phyloP scores from a whole-genome alignment of 257 asterid genomes.

The Penstemon eatonii region DNA sequence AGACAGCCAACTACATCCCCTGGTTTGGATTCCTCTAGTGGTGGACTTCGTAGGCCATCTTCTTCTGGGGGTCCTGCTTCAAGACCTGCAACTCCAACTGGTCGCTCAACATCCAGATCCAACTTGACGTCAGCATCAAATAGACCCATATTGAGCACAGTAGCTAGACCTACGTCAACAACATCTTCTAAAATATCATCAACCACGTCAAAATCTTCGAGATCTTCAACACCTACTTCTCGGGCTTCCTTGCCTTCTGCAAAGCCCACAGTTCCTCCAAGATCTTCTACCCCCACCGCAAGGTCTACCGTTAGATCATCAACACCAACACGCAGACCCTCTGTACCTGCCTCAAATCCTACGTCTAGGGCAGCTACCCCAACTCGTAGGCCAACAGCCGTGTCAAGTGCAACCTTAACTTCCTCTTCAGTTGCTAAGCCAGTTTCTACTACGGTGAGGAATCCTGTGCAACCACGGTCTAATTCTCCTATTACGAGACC shows the following conservation, averaged over 20 bases:
- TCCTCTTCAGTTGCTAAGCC: constrained; percentile 50
- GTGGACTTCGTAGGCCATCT: constrained; percentile 78
- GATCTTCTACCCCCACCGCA: too few relatives aligned
- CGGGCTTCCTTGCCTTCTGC: constrained; percentile 53
- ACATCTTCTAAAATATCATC: constrained; percentile 49
- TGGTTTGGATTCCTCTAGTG: constrained; percentile 66
- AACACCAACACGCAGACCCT: too few relatives aligned
- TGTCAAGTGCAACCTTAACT: constrained; percentile 44
- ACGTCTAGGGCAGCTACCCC: too few relatives aligned
- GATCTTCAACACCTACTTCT: constrained; percentile 87
- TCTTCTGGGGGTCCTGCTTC: constrained; percentile 84
- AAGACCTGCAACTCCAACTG: constrained; percentile 89
- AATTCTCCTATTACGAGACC: constrained; percentile 85
- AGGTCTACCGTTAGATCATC: too few relatives aligned
- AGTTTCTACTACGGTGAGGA: constrained; percentile 43
- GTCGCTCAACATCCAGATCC: constrained; percentile 67
- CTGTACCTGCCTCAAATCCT: too few relatives aligned
- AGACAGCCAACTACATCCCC: constrained; percentile 58
- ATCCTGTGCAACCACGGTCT: constrained; percentile 58
- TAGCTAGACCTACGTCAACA: constrained; percentile 48
- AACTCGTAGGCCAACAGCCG: constrained; percentile 36
- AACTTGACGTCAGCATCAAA: constrained; percentile 39
- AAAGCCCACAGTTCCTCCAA: constrained; percentile 56
- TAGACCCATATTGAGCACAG: constrained; percentile 30
- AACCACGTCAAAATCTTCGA: constrained; percentile 61